Conservation (phyloP, 805 yeast genomes). For the Ogataea minuta region DNA sequence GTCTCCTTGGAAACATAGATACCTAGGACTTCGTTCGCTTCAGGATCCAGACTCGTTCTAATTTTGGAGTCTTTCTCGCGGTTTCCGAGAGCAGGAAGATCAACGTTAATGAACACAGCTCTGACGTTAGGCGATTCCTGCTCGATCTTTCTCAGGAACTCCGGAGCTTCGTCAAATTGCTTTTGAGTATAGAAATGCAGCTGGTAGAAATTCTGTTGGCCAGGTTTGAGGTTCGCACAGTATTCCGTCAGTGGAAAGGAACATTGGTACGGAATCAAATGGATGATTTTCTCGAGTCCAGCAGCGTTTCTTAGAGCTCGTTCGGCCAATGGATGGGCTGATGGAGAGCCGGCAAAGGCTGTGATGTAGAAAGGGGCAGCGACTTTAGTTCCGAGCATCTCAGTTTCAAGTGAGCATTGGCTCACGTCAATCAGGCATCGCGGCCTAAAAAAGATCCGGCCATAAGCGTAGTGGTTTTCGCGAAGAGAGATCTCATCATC, state of each 20-base stretch:
- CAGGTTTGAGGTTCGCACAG: slow-evolving; percentile 54
- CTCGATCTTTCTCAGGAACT: slow-evolving; percentile 23
- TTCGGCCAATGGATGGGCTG: slow-evolving; percentile 91
- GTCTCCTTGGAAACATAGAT: slow-evolving; percentile 10
- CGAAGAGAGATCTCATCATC: slow-evolving; percentile 88
- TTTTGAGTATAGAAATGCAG: slow-evolving; percentile 65
- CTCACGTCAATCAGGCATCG: slow-evolving; percentile 72
- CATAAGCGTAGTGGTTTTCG: slow-evolving; percentile 86
- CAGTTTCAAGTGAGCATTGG: slow-evolving; percentile 57
- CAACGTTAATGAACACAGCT: slow-evolving; percentile 81
- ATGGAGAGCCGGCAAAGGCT: slow-evolving; percentile 85
- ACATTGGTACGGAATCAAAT: slow-evolving; percentile 86
- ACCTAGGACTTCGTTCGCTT: slow-evolving; percentile 11
- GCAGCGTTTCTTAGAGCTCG: slow-evolving; percentile 71
- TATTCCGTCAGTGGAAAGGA: slow-evolving; percentile 83
- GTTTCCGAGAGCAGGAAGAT: slow-evolving; percentile 82
- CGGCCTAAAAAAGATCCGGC: slow-evolving; percentile 84
- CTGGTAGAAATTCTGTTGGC: slow-evolving; percentile 81
- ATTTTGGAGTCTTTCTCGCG: slow-evolving; percentile 82
- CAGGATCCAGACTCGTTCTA: slow-evolving; percentile 53
- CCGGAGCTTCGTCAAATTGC: slow-evolving; percentile 55
- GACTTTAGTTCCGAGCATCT: slow-evolving; percentile 63
- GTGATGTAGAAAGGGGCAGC: slow-evolving; percentile 81
- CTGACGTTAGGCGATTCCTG: slow-evolving; percentile 52
- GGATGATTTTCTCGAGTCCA: slow-evolving; percentile 62